Percentiles rank a stretch among this genome's conserved stretches.
Evolutionary conservation across 441 rosid genomes (phyloP).

Genomic region (Erodium trifolium): DNA sequence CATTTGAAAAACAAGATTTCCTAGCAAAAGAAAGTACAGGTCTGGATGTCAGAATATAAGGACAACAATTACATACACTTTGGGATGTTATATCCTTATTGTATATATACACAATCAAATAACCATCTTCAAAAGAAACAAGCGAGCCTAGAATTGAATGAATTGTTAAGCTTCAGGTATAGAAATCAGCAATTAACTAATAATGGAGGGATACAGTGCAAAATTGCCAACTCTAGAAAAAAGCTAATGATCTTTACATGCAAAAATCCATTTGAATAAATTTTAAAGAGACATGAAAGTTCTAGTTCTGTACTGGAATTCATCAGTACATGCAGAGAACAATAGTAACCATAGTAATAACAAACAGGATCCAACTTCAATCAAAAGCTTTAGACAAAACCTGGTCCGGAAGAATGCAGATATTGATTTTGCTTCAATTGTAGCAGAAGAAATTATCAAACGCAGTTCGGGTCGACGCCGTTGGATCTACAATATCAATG

Average conservation of each 20-base stretch:
- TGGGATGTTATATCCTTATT: background rate
- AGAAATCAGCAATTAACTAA: background rate
- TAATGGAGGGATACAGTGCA: background rate
- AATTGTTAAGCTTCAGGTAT: background rate
- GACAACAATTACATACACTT: background rate
- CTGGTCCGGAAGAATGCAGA: slow-evolving; percentile 67
- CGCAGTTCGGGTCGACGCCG: slow-evolving; percentile 83
- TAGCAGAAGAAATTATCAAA: slow-evolving; percentile 84
- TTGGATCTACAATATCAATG: slow-evolving; percentile 51
- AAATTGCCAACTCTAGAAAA: slow-evolving; percentile 1
- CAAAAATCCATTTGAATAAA: background rate
- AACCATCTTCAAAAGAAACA: background rate
- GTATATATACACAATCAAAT: background rate
- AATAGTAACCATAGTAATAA: background rate
- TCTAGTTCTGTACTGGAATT: slow-evolving; percentile 1
- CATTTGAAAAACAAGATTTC: slow-evolving; percentile 1
- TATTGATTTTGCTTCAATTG: slow-evolving; percentile 86
- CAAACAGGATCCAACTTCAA: slow-evolving; percentile 13
- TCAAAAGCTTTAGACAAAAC: slow-evolving; percentile 31
- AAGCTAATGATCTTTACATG: background rate
- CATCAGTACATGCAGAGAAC: background rate
- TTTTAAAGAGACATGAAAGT: background rate
- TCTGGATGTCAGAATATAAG: background rate
- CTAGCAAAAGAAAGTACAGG: background rate
- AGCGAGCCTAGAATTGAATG: background rate